These are phyloP conservation scores for Cladophialophora carrionii DNA, from an alignment of 2,329 filamentous ascomycete genomes.

Conservation along the genomic window DNA sequence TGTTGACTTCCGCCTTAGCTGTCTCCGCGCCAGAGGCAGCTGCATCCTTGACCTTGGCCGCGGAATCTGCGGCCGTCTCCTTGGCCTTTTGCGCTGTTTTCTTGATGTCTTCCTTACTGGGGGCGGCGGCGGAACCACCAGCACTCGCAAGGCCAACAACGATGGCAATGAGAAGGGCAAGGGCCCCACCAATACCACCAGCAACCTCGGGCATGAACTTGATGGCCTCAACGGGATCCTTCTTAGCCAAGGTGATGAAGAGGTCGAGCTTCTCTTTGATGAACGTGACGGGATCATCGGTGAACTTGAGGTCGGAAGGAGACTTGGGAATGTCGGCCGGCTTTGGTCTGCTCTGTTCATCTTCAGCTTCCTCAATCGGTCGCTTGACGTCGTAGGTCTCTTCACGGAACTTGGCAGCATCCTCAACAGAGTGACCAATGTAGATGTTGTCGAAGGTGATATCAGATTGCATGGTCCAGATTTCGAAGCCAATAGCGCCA, in stretches of 20 bases:
- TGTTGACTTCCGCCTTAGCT: slow-evolving; percentile 70
- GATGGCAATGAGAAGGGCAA: slow-evolving; percentile 71
- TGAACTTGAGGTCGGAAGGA: slow-evolving; percentile 77
- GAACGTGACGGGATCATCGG: slow-evolving; percentile 84
- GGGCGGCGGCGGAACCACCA: slow-evolving; percentile 64
- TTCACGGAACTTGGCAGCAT: slow-evolving; percentile 83
- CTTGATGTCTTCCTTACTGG: slow-evolving; percentile 75
- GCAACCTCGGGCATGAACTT: slow-evolving; percentile 91
- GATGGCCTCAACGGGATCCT: slow-evolving; percentile 79
- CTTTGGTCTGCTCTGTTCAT: slow-evolving; percentile 80
- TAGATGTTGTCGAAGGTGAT: slow-evolving; percentile 99
- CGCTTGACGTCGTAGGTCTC: slow-evolving; percentile 92
- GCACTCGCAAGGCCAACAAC: slow-evolving; percentile 68
- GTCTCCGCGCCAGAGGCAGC: slow-evolving; percentile 68
- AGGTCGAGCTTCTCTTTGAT: slow-evolving; percentile 91
- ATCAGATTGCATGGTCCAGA: slow-evolving; percentile 99
- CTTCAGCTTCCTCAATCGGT: slow-evolving; percentile 76
- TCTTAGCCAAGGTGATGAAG: slow-evolving; percentile 82
- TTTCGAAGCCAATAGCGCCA: slow-evolving; percentile 96
- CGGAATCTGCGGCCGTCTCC: slow-evolving; percentile 64
- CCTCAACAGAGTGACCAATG: slow-evolving; percentile 93
- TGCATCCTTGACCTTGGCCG: slow-evolving; percentile 68
- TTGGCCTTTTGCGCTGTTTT: slow-evolving; percentile 64
- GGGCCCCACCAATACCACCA: slow-evolving; percentile 72
- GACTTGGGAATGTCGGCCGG: slow-evolving; percentile 66